Base-by-base conservation (phyloP, 2,329 filamentous ascomycete species). In the Fusarium sp. region DNA sequence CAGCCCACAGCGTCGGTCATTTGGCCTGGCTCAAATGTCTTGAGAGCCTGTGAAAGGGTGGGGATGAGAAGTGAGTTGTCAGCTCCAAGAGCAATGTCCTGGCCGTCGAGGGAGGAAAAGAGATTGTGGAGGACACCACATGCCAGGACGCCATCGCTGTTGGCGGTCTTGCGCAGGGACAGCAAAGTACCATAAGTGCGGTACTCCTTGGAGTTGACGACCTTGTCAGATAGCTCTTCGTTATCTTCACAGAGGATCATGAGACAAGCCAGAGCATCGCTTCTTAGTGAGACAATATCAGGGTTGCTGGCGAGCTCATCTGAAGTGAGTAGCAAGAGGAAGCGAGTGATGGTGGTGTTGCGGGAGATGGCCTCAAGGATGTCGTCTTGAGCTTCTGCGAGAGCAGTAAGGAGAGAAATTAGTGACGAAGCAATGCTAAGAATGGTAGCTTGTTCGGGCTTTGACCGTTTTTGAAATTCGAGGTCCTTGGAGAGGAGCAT, bases 121-220 rank as follows among this genome's bases (percentile, higher is more conserved):
- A 92, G 80, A 70, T 91, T 91, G 79, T 92, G 90, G 18, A 92
- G 84, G 28, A 91, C 84, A 20, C 88, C 88, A 57, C 90, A 92
- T 13, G 90, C 86, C 14, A 91, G 81, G 39, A 91, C 85, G 3
- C 86, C 87, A 64, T 85, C 85, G 24, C 86, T 81, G 36, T 83
- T 86, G 39, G 82, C 82, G n/a, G 83, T 80, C 26, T 86, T 83
- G 67, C 86, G 87, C 51, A 91, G 81, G 26, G 83, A 78, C 36
- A 86, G 77, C 35, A 92, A 82, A 9, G 84, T 80, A 22, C 87
- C 84, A 68, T 90, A 87, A 76, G 85, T 87, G 28, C 80, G 81
- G 26, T 82, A 81, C 58, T 84, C 80, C 49, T 84, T 82, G 66
- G 88, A 85, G n/a, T 84, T 83, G 6, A 88, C 83, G n/a, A 92